Base-by-base conservation (phyloP, 208 protist species). In the Crithidia bombi region DNA sequence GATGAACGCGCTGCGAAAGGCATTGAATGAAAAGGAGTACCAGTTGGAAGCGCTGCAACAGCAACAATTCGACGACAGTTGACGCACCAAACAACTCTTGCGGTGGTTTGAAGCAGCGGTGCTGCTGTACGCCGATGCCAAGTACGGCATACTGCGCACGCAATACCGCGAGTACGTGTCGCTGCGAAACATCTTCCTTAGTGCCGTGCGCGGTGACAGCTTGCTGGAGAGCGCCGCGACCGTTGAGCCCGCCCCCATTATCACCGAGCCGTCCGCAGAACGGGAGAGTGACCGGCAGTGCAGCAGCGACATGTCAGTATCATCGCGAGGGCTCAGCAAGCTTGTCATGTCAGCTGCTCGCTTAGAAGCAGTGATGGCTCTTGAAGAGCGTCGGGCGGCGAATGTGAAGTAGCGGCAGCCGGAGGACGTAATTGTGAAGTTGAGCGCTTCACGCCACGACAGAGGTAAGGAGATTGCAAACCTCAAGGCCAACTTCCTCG, bases 141-240 rank as follows among this genome's bases (percentile, higher is more conserved):
- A 58, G 32, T 52, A 74, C 3, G 70, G 73, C 26, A 51, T 82
- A n/a, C 17, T 82, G 21, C 76, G 77, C 14, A 62, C 66, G 9
- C 78, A 80, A 28, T 90, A 90, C 52, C 69, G 70, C 23, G 82
- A 93, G 57, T 90, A 85, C 58, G 66, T 65, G 14, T 78, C 78
- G 3, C 32, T 87, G 52, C 71, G 75, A 0, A 39, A 67, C 55
- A 30, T 81, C 15, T 79, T 93, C 59, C 76, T 93, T 11, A 75
- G 75, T 44, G 72, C 69, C 21, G 9, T 90, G 17, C 64, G 78
- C 17, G 83, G 85, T 47, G 78, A 86, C 14, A 76, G 47, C 26
- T 2, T 38, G 0, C n/a, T 51, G 12, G 69, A 63, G 17, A 65
- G 19, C 46, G 26, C 15, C 3, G n/a, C 54, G 0, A 17, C 54